Evolutionary conservation across 169 alveolate genomes (phyloP), one percentile per base, ranked within the genome.

Genomic region (Ophryocystis elektroscirrha): DNA sequence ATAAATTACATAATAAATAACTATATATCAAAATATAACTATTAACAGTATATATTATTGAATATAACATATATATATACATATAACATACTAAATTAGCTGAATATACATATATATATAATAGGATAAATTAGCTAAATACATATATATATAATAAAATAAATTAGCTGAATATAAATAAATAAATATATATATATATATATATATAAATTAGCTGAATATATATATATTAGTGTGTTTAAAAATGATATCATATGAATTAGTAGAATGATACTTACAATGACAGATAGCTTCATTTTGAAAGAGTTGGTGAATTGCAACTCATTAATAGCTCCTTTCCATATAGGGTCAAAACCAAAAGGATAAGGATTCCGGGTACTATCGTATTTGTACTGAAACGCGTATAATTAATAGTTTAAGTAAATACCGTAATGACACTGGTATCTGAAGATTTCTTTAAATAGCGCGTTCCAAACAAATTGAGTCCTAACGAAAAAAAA

Each of bases 211-310:
- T 32, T 32, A 12, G 39, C 12, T 32, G n/a, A 12, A 32, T 12
- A 48, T 9, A 56, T 65, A n/a, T 48, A 22, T 12, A 12, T 12
- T 12, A 12, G 12, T 12, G n/a, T n/a, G n/a, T n/a, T n/a, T n/a
- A n/a, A n/a, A n/a, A n/a, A n/a, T n/a, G n/a, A n/a, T n/a, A n/a
- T n/a, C n/a, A n/a, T n/a, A n/a, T n/a, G n/a, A n/a, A n/a, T n/a
- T n/a, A n/a, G n/a, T n/a, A n/a, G n/a, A 32, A 32, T n/a, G 39
- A 32, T 12, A 12, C 39, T n/a, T 12, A 32, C 12, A 12, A 87
- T 78, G 16, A 91, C 96, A 0, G 98, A 80, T 32, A 92, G 66
- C 69, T 94, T 94, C 99, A 94, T 94, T 76, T 94, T 94, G 61
- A 87, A 74, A 1, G 96, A 87, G 66, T 92, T 94, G 49, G 85